Evolutionary conservation across 768 basidiomycete species (phyloP), one percentile per base, ranked within the genome.

Genomic region (Guyanaporus albipodus): DNA sequence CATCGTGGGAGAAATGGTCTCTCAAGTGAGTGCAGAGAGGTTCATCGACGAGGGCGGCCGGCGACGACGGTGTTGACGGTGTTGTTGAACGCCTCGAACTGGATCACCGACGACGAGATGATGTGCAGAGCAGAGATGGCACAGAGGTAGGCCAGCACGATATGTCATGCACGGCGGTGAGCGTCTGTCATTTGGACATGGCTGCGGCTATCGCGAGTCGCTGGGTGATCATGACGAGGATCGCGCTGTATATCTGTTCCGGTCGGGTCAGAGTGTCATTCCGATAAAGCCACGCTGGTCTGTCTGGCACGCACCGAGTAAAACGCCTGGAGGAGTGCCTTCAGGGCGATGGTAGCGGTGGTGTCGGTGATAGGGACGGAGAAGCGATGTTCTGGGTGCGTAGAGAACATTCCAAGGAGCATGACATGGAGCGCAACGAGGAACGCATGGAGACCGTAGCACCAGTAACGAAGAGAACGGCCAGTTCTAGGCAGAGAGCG

Each of bases 91-190:
- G 18, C 2, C 21, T 40, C 27, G 27, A 40, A 40, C 5, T 40
- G 38, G 12, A 40, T 21, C 18, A 40, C 27, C 1, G 38, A 28
- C 8, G 38, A 28, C 4, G 38, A 40, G 27, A 29, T 5, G 34
- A 64, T 49, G 44, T 64, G 62, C 0, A 64, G 49, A 4, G 35
- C 52, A 3, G 47, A 39, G 26, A 64, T 52, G n/a, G 28, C 28
- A 8, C 12, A 5, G 28, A 40, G 19, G 19, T 31, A 40, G 1
- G 14, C 4, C 40, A 49, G 2, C 19, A n/a, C n/a, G 17, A 44
- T 15, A 29, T n/a, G 27, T 44, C 44, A 18, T 46, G 44, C 3
- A 22, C 39, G 10, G 29, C 8, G 15, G 44, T 46, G 14, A 46
- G 44, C 10, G 24, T 46, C 31, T 46, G 44, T 1, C n/a, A 7